Percentiles rank a stretch among this genome's conserved stretches.
These are phyloP conservation scores for Cytospora chrysosperma DNA, from an alignment of 2,329 filamentous ascomycete genomes.

Conservation along the genomic window DNA sequence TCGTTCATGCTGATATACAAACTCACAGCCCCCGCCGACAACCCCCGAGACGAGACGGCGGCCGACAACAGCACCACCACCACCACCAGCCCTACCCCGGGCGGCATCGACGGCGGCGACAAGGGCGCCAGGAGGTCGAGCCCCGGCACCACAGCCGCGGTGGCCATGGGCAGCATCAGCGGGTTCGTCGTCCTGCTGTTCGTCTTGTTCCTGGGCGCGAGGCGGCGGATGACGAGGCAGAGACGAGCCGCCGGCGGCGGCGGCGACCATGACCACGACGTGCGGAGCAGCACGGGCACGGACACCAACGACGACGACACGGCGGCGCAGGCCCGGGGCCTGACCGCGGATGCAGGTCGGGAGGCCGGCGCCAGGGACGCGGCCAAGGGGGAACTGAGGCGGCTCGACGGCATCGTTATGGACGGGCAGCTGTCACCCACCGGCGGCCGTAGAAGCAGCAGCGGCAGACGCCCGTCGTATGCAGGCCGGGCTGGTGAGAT, in stretches of 20 bases:
- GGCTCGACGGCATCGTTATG: slow-evolving; percentile 9
- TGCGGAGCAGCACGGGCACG: too few species aligned
- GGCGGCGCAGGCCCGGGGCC: too few species aligned
- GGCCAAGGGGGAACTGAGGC: neutral
- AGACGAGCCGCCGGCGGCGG: neutral
- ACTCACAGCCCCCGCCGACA: neutral
- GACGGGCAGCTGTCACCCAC: neutral
- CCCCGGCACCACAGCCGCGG: slow-evolving; percentile 1
- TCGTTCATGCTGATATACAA: slow-evolving; percentile 14
- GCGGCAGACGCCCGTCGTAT: neutral
- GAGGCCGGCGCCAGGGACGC: neutral
- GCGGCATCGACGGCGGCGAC: neutral
- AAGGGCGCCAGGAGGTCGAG: neutral
- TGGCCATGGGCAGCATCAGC: slow-evolving; percentile 11
- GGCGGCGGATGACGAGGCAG: neutral
- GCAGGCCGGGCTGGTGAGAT: neutral
- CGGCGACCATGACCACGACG: neutral
- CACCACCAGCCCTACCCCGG: too few species aligned
- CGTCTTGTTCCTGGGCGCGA: slow-evolving; percentile 2
- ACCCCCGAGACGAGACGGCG: neutral
- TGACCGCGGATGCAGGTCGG: too few species aligned
- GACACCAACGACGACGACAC: too few species aligned
- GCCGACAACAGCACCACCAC: neutral
- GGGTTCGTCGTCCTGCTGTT: slow-evolving; percentile 4
- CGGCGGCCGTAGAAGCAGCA: too few species aligned